Conservation (phyloP, 31 red algal genomes). For the Bonnemaisonia californica region DNA sequence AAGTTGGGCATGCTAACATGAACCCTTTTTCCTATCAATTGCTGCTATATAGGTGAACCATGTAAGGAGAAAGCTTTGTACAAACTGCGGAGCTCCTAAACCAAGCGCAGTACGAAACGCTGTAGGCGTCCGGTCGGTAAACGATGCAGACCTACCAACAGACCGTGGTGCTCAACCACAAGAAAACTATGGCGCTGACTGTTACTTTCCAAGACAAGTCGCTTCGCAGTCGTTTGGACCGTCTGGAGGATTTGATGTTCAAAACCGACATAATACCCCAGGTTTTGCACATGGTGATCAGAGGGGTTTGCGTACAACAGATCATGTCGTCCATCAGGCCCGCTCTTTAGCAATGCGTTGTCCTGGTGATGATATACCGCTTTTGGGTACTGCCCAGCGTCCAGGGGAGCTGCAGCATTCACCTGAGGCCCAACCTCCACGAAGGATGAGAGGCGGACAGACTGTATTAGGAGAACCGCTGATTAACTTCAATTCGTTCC, state of each 20-base stretch:
- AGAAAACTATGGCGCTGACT: not conserved
- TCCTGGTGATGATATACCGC: slow-evolving; percentile 25
- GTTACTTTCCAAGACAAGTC: not conserved
- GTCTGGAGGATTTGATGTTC: not conserved
- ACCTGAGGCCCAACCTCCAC: not conserved
- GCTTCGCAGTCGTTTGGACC: not conserved
- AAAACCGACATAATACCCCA: not conserved
- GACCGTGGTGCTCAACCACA: not conserved
- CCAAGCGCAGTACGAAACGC: slow-evolving; percentile 62
- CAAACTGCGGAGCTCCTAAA: slow-evolving; percentile 70
- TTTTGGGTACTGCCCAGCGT: slow-evolving; percentile 8
- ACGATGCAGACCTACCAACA: not conserved
- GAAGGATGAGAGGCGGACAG: not conserved
- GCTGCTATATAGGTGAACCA: slow-evolving; percentile 57
- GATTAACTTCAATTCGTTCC: slow-evolving; percentile 17
- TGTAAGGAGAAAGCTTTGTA: slow-evolving; percentile 62
- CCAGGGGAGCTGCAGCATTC: not conserved
- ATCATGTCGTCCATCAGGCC: slow-evolving; percentile 6
- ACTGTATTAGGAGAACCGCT: slow-evolving; percentile 12
- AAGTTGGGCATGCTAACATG: not conserved
- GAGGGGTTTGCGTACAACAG: not conserved
- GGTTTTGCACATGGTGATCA: not conserved
- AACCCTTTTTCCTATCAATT: too few relatives aligned
- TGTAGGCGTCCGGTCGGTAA: slow-evolving; percentile 30
- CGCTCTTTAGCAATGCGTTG: slow-evolving; percentile 21